These are phyloP conservation scores for Francoa sonchifolia DNA, from an alignment of 441 rosid genomes.

Conservation along the genomic window DNA sequence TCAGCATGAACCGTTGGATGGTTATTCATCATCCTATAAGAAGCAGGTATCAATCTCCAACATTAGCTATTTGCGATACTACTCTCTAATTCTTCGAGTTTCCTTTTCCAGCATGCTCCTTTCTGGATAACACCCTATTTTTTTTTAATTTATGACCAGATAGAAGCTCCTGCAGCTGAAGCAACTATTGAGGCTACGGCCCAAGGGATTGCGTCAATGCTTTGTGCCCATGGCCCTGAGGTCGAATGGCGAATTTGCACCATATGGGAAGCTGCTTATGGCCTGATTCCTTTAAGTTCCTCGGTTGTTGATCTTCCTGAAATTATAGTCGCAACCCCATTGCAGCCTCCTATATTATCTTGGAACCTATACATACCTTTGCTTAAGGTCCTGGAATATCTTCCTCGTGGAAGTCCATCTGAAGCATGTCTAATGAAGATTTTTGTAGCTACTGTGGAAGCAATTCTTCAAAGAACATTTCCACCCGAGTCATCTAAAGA, in stretches of 20 bases:
- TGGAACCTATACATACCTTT: constrained; percentile 97
- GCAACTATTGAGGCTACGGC: constrained; percentile 99
- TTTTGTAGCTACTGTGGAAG: constrained; percentile 94
- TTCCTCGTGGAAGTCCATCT: constrained; percentile 97
- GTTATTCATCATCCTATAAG: constrained; percentile 66
- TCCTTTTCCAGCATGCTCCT: constrained; percentile 10
- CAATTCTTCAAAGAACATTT: constrained; percentile 80
- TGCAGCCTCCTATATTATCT: constrained; percentile 89
- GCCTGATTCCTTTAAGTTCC: constrained; percentile 86
- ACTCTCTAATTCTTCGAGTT: neutral
- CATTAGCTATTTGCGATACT: constrained; percentile 8
- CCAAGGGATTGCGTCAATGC: constrained; percentile 99
- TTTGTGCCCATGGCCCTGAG: constrained; percentile 99
- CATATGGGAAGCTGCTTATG: constrained; percentile 99
- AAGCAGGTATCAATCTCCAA: constrained; percentile 53
- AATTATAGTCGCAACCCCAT: constrained; percentile 82
- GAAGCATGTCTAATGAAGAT: constrained; percentile 98
- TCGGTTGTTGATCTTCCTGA: constrained; percentile 98
- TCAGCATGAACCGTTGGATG: constrained; percentile 62
- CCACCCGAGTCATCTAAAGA: constrained; percentile 55
- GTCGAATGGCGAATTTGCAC: constrained; percentile 99
- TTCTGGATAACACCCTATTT: constrained; percentile 4
- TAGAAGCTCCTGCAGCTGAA: constrained; percentile 94
- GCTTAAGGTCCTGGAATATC: constrained; percentile 95
- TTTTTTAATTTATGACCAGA: constrained; percentile 45